Evolutionary conservation across 768 basidiomycete species (phyloP), one percentile per base, ranked within the genome.

Genomic region (Epithele typhae): DNA sequence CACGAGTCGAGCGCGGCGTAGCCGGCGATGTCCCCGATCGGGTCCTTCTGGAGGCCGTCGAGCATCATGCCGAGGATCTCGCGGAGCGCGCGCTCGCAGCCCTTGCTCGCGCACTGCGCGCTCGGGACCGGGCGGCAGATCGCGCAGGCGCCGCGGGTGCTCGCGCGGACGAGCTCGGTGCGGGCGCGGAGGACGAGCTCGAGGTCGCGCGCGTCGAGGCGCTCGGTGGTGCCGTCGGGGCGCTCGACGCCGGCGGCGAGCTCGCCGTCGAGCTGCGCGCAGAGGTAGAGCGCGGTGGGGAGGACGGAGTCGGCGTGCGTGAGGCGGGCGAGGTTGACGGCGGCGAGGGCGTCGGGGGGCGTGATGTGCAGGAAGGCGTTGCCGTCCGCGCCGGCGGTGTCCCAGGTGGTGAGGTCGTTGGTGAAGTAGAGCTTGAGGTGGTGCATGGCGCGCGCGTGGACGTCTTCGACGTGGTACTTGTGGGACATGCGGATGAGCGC

Each of bases 151-250:
- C 51, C 51, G 46, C 51, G 51, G 17, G 51, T 52, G 51, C 74
- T 10, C 73, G 59, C 18, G 57, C 34, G 14, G 50, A 45, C 55
- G 72, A 70, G 21, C 67, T 60, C 34, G 44, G 55, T 54, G 69
- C 59, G 42, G 78, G 56, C n/a, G 68, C 37, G 39, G 15, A 53
- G 47, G 40, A 48, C 39, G 47, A 48, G 52, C 47, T 48, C 52
- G 36, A 48, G 43, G 40, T 53, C 52, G 25, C 47, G 45, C 25
- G 39, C 25, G 12, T 48, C 46, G 43, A 53, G 48, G 12, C 48
- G 43, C 40, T 53, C 52, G 6, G 44, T 49, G 27, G 18, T 37
- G 11, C 52, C 52, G 48, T 53, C 52, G 17, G 52, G 22, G 35
- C 47, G 47, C 44, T 53, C 48, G 43, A 53, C 47, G 23, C 52